Evolutionary conservation across 1,284 basidiomycete genomes (phyloP).

Genomic region (Leucoagaricus sp.): DNA sequence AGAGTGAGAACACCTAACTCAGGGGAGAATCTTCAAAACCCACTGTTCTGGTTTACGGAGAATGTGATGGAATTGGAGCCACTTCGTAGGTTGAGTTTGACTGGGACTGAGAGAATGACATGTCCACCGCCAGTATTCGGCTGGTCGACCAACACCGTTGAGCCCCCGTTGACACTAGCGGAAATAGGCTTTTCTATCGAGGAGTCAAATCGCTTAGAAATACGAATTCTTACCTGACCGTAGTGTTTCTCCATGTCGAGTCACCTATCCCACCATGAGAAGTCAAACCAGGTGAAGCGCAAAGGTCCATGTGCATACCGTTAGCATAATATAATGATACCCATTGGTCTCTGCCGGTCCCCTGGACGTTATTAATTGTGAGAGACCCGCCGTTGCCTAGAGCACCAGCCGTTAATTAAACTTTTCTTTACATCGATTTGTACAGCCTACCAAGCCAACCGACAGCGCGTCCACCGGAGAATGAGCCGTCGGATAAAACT

Average conservation of each 20-base stretch:
- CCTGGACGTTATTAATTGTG: constrained; percentile 58
- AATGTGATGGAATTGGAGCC: constrained; percentile 58
- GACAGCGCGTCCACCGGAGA: constrained; percentile 54
- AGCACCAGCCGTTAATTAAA: background rate
- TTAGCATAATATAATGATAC: constrained; percentile 61
- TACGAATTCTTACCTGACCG: constrained; percentile 59
- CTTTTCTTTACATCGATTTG: background rate
- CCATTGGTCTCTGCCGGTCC: constrained; percentile 57
- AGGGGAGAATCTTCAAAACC: constrained; percentile 21
- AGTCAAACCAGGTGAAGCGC: background rate
- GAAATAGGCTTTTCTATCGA: background rate
- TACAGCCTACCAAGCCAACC: constrained; percentile 52
- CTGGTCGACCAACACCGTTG: constrained; percentile 53
- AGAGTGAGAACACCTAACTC: background rate
- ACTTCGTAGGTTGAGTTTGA: constrained; percentile 49
- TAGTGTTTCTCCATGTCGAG: constrained; percentile 58
- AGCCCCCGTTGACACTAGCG: constrained; percentile 56
- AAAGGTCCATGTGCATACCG: constrained; percentile 30
- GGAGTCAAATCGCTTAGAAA: background rate
- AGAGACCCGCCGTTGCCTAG: constrained; percentile 55
- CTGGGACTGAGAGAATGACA: constrained; percentile 57
- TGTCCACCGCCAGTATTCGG: constrained; percentile 55
- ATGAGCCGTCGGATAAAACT: constrained; percentile 43
- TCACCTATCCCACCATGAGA: constrained; percentile 35
- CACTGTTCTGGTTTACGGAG: constrained; percentile 51